A percentile compares a stretch with the other conserved stretches of the same genome.
phyloP scores from a whole-genome alignment of 192 early-diverging fungal genomes.

The Entomortierella lignicola region DNA sequence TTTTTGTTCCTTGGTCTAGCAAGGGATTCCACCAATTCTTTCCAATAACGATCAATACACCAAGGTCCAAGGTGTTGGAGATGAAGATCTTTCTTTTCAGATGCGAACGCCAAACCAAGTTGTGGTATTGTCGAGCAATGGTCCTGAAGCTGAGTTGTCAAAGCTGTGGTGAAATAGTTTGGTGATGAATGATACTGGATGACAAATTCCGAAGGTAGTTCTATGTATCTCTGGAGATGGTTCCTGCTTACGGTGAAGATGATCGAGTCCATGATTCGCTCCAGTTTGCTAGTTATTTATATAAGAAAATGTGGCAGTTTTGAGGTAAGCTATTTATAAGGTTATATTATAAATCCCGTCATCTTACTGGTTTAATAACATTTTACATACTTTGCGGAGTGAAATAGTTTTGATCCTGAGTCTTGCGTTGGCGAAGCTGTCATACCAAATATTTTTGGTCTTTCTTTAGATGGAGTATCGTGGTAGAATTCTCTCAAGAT shows the following conservation, averaged over 20 bases:
- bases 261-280: constrained; percentile 62
- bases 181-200: constrained; percentile 65
- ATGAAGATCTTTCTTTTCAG: constrained; percentile 52
- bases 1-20: constrained; percentile 11
- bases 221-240: constrained; percentile 40
- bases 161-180: constrained; percentile 52
- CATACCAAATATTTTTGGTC: constrained; percentile 91
- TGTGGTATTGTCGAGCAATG: constrained; percentile 47
- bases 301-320: neutral
- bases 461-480: constrained; percentile 39
- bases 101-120: constrained; percentile 56
- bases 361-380: neutral
- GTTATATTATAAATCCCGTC: no score
- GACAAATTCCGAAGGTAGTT: constrained; percentile 57
- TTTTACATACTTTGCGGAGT: constrained; percentile 35
- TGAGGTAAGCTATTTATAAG: neutral
- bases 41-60: constrained; percentile 80
- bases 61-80: constrained; percentile 79
- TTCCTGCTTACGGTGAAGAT: constrained; percentile 68
- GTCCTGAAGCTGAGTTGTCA: constrained; percentile 53
- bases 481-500: constrained; percentile 89
- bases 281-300: constrained; percentile 56
- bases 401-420: constrained; percentile 20
- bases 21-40: constrained; percentile 57
- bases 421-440: constrained; percentile 87